Evolutionary conservation across 176 grass and related monocot species (phyloP).

Genomic region (Bothriochloa decipiens): DNA sequence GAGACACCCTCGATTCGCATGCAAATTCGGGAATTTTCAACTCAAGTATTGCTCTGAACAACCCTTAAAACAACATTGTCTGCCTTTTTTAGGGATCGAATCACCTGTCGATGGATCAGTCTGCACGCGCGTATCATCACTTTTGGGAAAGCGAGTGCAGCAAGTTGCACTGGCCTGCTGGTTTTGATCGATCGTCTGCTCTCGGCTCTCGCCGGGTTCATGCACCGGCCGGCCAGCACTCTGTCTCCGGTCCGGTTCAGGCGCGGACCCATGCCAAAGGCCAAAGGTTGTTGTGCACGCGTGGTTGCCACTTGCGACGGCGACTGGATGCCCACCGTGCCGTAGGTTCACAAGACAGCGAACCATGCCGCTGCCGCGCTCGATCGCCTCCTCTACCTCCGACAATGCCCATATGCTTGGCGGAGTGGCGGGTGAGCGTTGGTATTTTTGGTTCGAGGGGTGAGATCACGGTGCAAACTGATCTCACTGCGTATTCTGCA

Average conservation of each 20-base stretch:
- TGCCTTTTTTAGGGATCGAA: neutral
- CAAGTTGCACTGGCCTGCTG: neutral
- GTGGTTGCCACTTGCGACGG: neutral
- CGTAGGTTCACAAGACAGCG: neutral
- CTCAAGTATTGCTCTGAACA: no score
- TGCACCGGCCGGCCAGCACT: neutral
- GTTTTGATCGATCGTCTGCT: neutral
- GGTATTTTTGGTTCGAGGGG: no score
- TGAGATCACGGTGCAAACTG: no score
- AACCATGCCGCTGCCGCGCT: no score
- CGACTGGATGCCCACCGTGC: neutral
- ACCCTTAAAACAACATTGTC: neutral
- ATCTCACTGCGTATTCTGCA: no score
- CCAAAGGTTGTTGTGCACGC: neutral
- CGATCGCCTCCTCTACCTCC: no score
- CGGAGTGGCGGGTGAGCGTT: no score
- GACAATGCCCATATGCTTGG: no score
- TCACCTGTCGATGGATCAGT: neutral
- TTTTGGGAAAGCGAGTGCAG: constrained; percentile 6
- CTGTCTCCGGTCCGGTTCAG: neutral
- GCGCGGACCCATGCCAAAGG: neutral
- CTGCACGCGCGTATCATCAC: neutral
- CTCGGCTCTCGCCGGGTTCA: neutral
- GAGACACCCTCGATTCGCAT: neutral
- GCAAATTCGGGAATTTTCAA: no score